phyloP scores from a whole-genome alignment of 2,329 filamentous ascomycete genomes.

The Apiospora hydei region DNA sequence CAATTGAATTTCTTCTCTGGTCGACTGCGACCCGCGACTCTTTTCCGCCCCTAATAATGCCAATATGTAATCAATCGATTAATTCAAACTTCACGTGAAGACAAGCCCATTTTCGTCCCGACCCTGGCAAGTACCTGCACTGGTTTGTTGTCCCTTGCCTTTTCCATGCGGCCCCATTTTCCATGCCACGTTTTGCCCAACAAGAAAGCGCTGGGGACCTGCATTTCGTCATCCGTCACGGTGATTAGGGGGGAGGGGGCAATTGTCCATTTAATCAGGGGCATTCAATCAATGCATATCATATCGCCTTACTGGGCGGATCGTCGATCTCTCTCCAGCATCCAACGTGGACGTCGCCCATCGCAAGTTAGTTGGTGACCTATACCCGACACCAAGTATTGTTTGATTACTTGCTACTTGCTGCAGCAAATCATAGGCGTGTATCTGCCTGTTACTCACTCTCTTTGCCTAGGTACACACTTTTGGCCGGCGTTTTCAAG shows the following conservation, averaged over 20 bases:
- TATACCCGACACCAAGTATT: not conserved
- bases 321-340: not conserved
- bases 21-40: not conserved
- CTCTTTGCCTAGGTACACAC: conserved; percentile 1
- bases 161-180: not conserved
- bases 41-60: not conserved
- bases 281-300: not conserved
- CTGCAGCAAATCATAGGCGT: not conserved
- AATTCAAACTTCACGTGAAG: conserved; percentile 6
- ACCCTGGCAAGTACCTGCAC: conserved; percentile 4
- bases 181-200: conserved; percentile 14
- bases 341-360: not conserved
- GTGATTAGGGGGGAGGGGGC: not conserved
- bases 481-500: conserved; percentile 19
- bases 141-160: not conserved
- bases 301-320: not conserved
- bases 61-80: not conserved
- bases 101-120: conserved; percentile 6
- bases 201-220: conserved; percentile 16
- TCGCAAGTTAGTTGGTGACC: not conserved
- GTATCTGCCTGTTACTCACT: not conserved
- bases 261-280: conserved; percentile 1
- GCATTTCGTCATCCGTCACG: conserved; percentile 16
- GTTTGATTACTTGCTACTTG: not conserved
- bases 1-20: conserved; percentile 1